Evolutionary conservation across 2,329 filamentous ascomycete genomes (phyloP).

Genomic region (Biscogniauxia marginata): DNA sequence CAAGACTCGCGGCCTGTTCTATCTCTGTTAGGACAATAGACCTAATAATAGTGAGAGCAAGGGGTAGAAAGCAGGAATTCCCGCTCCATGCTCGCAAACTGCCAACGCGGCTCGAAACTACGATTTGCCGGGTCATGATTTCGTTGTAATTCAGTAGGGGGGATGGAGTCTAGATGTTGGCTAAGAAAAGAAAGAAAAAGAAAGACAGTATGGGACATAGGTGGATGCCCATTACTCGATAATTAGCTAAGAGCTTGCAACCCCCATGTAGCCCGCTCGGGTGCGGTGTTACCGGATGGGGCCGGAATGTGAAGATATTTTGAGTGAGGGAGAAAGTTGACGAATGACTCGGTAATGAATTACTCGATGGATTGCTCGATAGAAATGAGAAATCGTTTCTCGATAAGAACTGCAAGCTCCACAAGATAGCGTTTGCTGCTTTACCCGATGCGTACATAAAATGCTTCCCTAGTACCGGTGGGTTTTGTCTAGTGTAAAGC

Average conservation of each 20-base stretch:
- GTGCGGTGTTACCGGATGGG: conserved; percentile 17
- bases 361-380: conserved; percentile 29
- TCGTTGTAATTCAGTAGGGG: not conserved
- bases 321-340: conserved; percentile 10
- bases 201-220: not conserved
- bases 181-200: not conserved
- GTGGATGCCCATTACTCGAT: conserved; percentile 18
- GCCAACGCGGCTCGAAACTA: too few relatives aligned
- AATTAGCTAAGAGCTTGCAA: conserved; percentile 10
- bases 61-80: too few relatives aligned
- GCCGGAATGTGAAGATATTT: conserved; percentile 25
- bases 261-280: not conserved
- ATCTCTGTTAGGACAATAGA: too few relatives aligned
- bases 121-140: too few relatives aligned
- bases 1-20: too few relatives aligned
- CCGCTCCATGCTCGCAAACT: too few relatives aligned
- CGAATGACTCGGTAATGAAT: conserved; percentile 13
- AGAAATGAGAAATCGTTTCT: conserved; percentile 28
- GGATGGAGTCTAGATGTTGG: not conserved
- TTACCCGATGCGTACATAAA: not conserved
- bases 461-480: not conserved
- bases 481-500: not conserved
- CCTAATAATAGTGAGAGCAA: too few relatives aligned
- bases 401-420: conserved; percentile 19
- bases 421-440: not conserved